A percentile compares a stretch with the other conserved stretches of the same genome.
These are phyloP conservation scores for Beauveria medogensis DNA, from an alignment of 2,329 filamentous ascomycete species.

Conservation along the genomic window DNA sequence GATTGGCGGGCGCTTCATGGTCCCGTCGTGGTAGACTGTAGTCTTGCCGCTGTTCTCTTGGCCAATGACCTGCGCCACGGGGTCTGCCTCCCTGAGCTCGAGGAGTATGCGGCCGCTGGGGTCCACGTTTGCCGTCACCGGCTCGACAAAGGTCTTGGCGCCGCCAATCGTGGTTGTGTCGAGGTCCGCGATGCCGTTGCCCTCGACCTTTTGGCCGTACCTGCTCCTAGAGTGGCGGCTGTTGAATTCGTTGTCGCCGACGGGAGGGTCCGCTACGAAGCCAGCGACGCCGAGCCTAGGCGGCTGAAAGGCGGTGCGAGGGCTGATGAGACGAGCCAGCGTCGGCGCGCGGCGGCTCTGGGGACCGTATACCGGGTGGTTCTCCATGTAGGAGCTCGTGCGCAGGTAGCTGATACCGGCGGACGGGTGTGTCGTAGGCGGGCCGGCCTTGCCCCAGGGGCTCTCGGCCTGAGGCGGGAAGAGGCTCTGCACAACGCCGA, in stretches of 20 bases:
- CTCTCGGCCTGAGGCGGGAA: constrained; percentile 22
- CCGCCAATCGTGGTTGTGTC: constrained; percentile 44
- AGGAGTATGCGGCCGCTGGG: constrained; percentile 42
- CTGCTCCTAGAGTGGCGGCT: constrained; percentile 15
- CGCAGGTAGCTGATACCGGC: constrained; percentile 55
- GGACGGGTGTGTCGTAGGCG: constrained; percentile 54
- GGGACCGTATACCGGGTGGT: constrained; percentile 54
- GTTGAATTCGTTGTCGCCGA: constrained; percentile 37
- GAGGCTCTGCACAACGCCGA: constrained; percentile 21
- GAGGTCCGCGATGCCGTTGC: constrained; percentile 31
- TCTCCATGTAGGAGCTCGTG: constrained; percentile 45
- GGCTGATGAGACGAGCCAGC: constrained; percentile 43
- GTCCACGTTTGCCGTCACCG: constrained; percentile 36
- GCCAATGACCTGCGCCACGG: constrained; percentile 34
- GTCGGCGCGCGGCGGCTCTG: constrained; percentile 42
- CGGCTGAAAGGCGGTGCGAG: constrained; percentile 25
- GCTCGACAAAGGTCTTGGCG: constrained; percentile 44
- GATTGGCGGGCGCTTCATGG: constrained; percentile 13
- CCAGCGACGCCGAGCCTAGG: constrained; percentile 48
- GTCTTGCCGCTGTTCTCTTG: constrained; percentile 35
- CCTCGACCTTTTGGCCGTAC: constrained; percentile 18
- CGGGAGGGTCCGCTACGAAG: constrained; percentile 38
- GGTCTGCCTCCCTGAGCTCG: constrained; percentile 30
- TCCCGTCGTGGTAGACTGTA: constrained; percentile 23
- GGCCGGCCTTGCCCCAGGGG: constrained; percentile 45